Evolutionary conservation across 305 asterid species (phyloP), one percentile per base, ranked within the genome.

Genomic region (Fraxinus albicans): DNA sequence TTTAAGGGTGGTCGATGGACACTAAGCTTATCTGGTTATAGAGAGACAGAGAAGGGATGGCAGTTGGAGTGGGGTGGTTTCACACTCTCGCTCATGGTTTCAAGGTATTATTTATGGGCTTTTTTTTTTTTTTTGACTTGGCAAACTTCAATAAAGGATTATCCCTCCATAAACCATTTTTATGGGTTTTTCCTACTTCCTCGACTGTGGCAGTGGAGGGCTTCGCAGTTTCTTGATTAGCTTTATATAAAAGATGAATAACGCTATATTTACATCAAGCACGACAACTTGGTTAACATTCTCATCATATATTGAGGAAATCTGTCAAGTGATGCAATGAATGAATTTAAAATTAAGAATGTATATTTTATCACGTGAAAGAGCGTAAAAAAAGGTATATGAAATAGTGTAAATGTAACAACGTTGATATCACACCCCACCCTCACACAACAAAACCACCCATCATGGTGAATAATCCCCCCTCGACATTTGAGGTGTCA

Each of bases 1-100:
- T 77, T 88, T 79, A 88, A 87, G 87, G 85, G 87, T 29, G 87
- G 88, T 88, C 84, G 90, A 84, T 91, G 90, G 88, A 86, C 94
- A 90, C 88, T 87, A 89, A 91, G 86, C 86, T 53, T 86, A 82
- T 84, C 83, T 81, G 88, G 94, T 85, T 73, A 73, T 85, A 72
- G 87, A 83, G 86, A 85, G 76, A 77, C 53, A 82, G 86, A 29
- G 27, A 85, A 84, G 3, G 84, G 79, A 86, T 81, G 87, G 79
- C 42, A 29, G 50, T 9, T 78, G 29, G 55, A 3, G 12, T 8
- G 76, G 42, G 84, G 80, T 80, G 82, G 80, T 79, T 84, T 80
- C 87, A 81, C 90, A 89, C 90, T 81, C 90, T 86, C 89, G 79
- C 89, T 82, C 77, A 50, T 17, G 23, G 63, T 50, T 50, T 50